Conservation (phyloP, 228 moss, liverwort and hornwort species). For the Sphagnum magellanicum region DNA sequence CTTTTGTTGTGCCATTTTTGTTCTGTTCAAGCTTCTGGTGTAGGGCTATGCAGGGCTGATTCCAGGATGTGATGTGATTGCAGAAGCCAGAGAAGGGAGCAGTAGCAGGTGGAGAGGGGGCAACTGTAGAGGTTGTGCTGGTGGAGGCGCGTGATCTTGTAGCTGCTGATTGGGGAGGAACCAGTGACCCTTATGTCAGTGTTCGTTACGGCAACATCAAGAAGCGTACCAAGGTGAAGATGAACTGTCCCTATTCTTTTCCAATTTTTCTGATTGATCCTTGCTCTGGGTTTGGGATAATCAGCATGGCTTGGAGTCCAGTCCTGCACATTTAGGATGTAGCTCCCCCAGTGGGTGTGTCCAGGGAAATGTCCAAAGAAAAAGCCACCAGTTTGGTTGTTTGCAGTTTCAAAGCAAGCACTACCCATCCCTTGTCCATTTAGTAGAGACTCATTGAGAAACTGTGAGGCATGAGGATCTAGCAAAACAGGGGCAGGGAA, state of each 20-base stretch:
- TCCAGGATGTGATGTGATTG: neutral
- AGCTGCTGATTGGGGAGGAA: conserved; percentile 95
- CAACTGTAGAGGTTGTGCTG: conserved; percentile 69
- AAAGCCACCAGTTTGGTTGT: neutral
- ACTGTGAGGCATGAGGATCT: neutral
- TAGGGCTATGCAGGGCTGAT: neutral
- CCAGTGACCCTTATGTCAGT: conserved; percentile 99
- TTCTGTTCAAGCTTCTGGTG: neutral
- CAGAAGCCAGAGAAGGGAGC: conserved; percentile 64
- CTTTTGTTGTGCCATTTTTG: too few species aligned
- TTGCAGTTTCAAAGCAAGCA: neutral
- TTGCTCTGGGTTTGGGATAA: too few species aligned
- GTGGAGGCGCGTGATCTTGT: conserved; percentile 82
- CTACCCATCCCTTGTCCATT: too few species aligned
- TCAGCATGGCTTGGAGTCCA: too few species aligned
- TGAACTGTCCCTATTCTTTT: neutral
- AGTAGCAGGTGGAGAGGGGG: conserved; percentile 46
- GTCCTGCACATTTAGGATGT: too few species aligned
- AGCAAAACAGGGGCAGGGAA: neutral
- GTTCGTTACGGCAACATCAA: conserved; percentile 94
- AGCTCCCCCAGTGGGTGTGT: too few species aligned
- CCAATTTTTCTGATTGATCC: too few species aligned
- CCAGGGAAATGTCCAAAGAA: neutral
- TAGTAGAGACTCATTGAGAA: neutral
- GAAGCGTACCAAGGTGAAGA: conserved; percentile 85